Evolutionary conservation across 768 basidiomycete species (phyloP), one percentile per base, ranked within the genome.

Genomic region (Podaxis sp.): DNA sequence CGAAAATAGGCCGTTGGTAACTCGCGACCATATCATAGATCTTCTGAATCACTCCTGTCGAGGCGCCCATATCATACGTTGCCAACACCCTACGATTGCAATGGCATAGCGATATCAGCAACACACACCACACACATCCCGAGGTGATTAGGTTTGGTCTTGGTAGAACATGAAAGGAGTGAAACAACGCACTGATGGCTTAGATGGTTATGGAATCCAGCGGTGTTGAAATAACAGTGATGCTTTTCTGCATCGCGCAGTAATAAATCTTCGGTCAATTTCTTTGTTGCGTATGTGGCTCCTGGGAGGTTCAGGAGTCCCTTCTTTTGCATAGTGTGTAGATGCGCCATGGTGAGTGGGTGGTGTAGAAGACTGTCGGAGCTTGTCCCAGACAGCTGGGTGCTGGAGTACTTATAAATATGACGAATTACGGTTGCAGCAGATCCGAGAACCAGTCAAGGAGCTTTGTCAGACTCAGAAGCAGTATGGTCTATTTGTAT

Each of bases 11-110:
- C 4, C 79, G 69, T 63, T 81, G 79, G 1, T 63, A 66, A 38
- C 69, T 66, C 1, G 71, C 70, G 54, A 83, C 79, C 6, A 71
- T 67, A 13, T 81, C 78, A 59, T 82, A 84, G 25, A 85, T 82
- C 58, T 80, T 79, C 62, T 80, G 76, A 43, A 87, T 60, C 27
- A 82, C 71, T 7, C 72, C 71, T 0, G 80, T 64, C 15, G 82
- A 63, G 3, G 84, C 84, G 2, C 84, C 85, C 2, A 86, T 67
- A 70, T 86, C 84, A 62, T 85, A 86, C 2, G 83, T 81, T 0
- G 83, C 83, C 2, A 86, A 71, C 9, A 86, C 57, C 64, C 85
- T 87, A 25, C n/a, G 29, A 54, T 17, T 24, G 33, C 36, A 52
- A 2, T 17, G n/a, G 24, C 55, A 41, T 12, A 40, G 6, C 54